Evolutionary conservation across 2,329 filamentous ascomycete species (phyloP).

Genomic region (Diplodia mutila): DNA sequence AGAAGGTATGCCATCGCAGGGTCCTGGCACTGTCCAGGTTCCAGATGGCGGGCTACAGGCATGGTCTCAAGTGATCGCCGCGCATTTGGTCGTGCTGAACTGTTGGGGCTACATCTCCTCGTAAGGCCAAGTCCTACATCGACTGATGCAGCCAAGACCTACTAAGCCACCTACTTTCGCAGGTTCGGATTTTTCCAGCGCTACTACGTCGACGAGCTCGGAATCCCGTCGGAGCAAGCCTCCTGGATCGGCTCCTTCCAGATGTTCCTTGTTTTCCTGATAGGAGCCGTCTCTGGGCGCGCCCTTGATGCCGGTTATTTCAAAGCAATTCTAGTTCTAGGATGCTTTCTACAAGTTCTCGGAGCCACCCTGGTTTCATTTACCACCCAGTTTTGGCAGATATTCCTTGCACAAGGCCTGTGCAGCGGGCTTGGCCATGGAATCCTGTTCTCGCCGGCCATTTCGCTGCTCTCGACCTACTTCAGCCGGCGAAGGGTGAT

Average conservation of each 20-base stretch:
- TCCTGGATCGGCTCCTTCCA: slow-evolving; percentile 58
- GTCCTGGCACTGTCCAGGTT: not conserved
- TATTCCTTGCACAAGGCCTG: slow-evolving; percentile 42
- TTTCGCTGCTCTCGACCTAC: slow-evolving; percentile 53
- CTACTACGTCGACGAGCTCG: slow-evolving; percentile 38
- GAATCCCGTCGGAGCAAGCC: slow-evolving; percentile 47
- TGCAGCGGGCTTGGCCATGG: slow-evolving; percentile 40
- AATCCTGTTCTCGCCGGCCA: slow-evolving; percentile 39
- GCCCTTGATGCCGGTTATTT: slow-evolving; percentile 58
- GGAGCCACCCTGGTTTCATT: slow-evolving; percentile 57
- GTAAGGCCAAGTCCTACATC: not conserved
- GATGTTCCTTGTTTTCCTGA: slow-evolving; percentile 55
- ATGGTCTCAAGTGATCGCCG: slow-evolving; percentile 23
- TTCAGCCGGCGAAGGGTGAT: slow-evolving; percentile 61
- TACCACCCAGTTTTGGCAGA: slow-evolving; percentile 54
- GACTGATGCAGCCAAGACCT: not conserved
- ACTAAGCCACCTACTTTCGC: not conserved
- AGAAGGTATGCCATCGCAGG: not conserved
- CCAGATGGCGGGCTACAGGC: slow-evolving; percentile 10
- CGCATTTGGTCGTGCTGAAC: slow-evolving; percentile 26
- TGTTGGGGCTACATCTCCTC: slow-evolving; percentile 37
- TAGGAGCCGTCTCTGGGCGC: slow-evolving; percentile 56
- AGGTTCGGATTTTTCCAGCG: slow-evolving; percentile 46
- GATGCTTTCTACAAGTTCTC: slow-evolving; percentile 50
- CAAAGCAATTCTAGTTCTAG: slow-evolving; percentile 47